Base-by-base conservation (phyloP, 2,329 filamentous ascomycete species). In the Pseudogymnoascus destructans region DNA sequence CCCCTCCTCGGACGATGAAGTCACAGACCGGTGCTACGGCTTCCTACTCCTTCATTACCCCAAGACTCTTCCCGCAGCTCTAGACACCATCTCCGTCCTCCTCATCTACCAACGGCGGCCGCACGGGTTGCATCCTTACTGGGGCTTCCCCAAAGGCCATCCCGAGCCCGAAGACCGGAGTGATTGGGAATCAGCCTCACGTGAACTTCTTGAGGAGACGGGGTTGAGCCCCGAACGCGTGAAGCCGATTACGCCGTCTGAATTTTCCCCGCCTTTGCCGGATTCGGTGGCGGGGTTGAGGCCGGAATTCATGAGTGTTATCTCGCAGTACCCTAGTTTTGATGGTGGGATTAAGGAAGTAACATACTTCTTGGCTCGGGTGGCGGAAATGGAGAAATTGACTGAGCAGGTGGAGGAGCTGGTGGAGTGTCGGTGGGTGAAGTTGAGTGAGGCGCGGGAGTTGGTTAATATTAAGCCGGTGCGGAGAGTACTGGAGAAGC, bases 351-450 rank as follows among this genome's bases (percentile, higher is more conserved):
- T 52, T 6, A 52, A 52, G 46, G 46, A 52, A 32, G 46, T 30
- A 17, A 52, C 46, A 1, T 52, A 52, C 10, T 52, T 52, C 25
- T 52, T 52, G 9, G 46, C 23, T 11, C 25, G 46, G 25, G 46
- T 52, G 5, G 15, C 46, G 10, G 46, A 52, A 9, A 3, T 52
- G 3, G 46, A 52, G 25, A 17, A 52, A n/a, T 52, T 52, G 46
- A 52, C 9, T 1, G 46, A 17, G 15, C 46, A 52, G 25, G 46
- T 19, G 11, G 46, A 52, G 10, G 46, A 52, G 9, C n/a, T 52
- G 25, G 46, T 52, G 46, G 25, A 52, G 46, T 30, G 46, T 17
- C 46, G 46, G n/a, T 52, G 46, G 46, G 46, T 52, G 25, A 52
- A 17, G 25, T 30, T 52, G 46, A 13, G n/a, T 5, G 46, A 52